These are phyloP conservation scores for Beauveria pseudobassiana DNA, from an alignment of 2,329 filamentous ascomycete genomes.

Conservation along the genomic window DNA sequence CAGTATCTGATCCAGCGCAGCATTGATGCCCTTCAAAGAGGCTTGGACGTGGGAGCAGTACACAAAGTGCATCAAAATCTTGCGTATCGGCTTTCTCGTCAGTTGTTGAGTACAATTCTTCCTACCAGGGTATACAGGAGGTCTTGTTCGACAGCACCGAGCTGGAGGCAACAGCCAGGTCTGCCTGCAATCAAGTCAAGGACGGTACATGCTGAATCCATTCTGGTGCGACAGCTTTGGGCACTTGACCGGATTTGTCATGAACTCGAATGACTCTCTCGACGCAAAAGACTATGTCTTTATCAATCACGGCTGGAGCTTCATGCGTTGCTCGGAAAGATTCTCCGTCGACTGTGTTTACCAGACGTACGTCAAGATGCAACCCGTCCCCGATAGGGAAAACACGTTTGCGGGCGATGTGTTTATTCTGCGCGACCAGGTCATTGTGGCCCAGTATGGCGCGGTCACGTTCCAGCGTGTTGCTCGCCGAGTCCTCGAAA, in stretches of 20 bases:
- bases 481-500: conserved; percentile 57
- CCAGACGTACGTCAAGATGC: conserved; percentile 51
- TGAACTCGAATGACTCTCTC: conserved; percentile 46
- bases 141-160: too few relatives aligned
- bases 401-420: conserved; percentile 45
- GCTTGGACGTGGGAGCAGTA: too few relatives aligned
- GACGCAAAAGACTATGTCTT: conserved; percentile 46
- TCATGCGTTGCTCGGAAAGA: conserved; percentile 39
- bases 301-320: conserved; percentile 51
- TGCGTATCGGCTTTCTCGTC: too few relatives aligned
- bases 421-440: conserved; percentile 45
- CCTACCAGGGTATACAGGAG: too few relatives aligned
- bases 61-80: too few relatives aligned
- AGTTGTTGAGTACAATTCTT: too few relatives aligned
- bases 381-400: conserved; percentile 26
- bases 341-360: conserved; percentile 28
- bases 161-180: too few relatives aligned
- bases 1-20: too few relatives aligned
- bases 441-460: conserved; percentile 37
- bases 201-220: conserved; percentile 28
- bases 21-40: too few relatives aligned
- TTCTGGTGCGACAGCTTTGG: conserved; percentile 50
- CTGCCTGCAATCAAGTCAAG: too few relatives aligned
- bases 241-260: conserved; percentile 50
- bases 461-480: conserved; percentile 61